These are phyloP conservation scores for Lanzia echinophila DNA, from an alignment of 2,329 filamentous ascomycete genomes.

Conservation along the genomic window DNA sequence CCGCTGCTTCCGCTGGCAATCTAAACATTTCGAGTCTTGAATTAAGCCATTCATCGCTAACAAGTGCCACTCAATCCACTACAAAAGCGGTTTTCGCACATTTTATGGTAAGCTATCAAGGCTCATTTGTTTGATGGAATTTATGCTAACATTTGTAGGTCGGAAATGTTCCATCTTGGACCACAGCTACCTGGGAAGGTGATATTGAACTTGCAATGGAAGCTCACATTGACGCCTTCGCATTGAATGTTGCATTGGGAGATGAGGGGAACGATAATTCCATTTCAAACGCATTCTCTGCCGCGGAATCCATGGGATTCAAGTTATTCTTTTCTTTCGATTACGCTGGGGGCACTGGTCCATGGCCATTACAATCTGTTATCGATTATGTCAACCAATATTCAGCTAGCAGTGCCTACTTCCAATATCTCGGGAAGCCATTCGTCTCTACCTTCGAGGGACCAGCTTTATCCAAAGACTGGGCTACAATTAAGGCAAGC, in stretches of 20 bases:
- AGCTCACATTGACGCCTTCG: slow-evolving; percentile 31
- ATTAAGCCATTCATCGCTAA: no score
- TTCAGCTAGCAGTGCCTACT: neutral
- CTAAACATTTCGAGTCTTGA: no score
- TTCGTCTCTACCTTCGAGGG: slow-evolving; percentile 3
- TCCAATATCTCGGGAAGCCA: neutral
- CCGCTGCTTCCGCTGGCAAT: no score
- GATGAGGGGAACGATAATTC: slow-evolving; percentile 22
- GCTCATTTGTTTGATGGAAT: no score
- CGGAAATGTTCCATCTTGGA: no score
- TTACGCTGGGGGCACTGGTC: slow-evolving; percentile 16
- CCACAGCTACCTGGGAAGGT: slow-evolving; percentile 24
- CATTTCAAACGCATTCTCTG: slow-evolving; percentile 23
- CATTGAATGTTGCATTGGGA: slow-evolving; percentile 26
- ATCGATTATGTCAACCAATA: neutral
- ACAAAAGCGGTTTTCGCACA: no score
- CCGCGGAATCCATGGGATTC: slow-evolving; percentile 25
- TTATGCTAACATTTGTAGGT: no score
- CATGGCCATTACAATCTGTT: neutral
- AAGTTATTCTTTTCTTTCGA: slow-evolving; percentile 30
- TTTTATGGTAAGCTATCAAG: no score
- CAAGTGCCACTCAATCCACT: no score
- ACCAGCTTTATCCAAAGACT: neutral
- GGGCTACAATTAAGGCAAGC: neutral
- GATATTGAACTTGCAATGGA: slow-evolving; percentile 26